Evolutionary conservation across 371 early-diverging fungal species (phyloP).

Genomic region (Conidiobolus incongruus): DNA sequence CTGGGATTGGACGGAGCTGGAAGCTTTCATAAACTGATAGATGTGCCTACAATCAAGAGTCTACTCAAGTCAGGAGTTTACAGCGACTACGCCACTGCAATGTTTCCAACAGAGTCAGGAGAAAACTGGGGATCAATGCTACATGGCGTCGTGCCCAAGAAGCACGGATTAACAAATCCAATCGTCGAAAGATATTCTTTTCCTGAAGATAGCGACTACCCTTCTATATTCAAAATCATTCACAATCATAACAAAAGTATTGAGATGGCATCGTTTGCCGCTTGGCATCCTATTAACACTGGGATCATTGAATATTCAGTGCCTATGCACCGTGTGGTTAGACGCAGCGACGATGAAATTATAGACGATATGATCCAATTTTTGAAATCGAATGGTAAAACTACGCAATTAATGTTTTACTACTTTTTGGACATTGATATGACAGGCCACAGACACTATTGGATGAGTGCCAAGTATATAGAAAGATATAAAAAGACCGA

Average conservation of each 20-base stretch:
- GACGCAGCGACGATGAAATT: not conserved
- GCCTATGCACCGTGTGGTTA: not conserved
- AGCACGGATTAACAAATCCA: conserved; percentile 5
- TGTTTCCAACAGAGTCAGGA: conserved; percentile 4
- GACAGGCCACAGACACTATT: conserved; percentile 3
- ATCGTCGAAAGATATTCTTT: not conserved
- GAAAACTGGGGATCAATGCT: conserved; percentile 8
- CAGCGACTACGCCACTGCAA: not conserved
- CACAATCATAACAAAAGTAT: not conserved
- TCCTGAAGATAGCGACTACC: conserved; percentile 4
- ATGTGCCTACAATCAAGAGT: not conserved
- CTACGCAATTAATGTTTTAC: conserved; percentile 3
- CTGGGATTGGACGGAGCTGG: conserved; percentile 1
- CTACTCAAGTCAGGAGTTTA: not conserved
- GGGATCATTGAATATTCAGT: conserved; percentile 6
- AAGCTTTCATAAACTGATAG: not conserved
- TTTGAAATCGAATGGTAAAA: not conserved
- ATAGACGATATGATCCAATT: conserved; percentile 4
- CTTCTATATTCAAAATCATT: conserved; percentile 6
- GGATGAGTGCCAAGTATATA: conserved; percentile 1
- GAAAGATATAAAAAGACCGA: conserved; percentile 3
- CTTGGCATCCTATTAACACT: conserved; percentile 7
- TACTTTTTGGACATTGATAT: conserved; percentile 5
- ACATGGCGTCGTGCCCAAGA: conserved; percentile 4
- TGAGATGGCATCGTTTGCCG: conserved; percentile 2